phyloP scores from a whole-genome alignment of 805 yeast species.

The Nakazawaea wickerhamii region DNA sequence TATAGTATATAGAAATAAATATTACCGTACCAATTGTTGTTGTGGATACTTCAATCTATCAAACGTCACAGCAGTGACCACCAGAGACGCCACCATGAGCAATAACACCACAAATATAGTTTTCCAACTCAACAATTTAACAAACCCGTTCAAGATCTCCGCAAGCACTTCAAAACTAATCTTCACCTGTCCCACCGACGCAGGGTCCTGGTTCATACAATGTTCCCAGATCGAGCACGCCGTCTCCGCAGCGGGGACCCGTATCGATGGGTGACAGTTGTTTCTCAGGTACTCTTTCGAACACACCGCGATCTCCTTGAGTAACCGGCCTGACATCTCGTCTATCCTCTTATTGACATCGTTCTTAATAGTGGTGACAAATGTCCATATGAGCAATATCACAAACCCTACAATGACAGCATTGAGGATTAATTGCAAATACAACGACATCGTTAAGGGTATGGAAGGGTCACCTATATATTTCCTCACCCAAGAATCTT shows the following conservation, averaged over 20 bases:
- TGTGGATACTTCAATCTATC: constrained; percentile 23
- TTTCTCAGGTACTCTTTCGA: constrained; percentile 64
- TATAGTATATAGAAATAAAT: constrained; percentile 14
- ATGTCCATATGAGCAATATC: constrained; percentile 25
- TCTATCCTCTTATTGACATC: constrained; percentile 74
- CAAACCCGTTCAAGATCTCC: constrained; percentile 71
- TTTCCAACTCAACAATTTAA: constrained; percentile 67
- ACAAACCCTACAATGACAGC: constrained; percentile 26
- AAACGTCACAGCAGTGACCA: constrained; percentile 47
- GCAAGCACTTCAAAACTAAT: constrained; percentile 81
- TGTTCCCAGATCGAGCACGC: constrained; percentile 70
- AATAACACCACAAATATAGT: constrained; percentile 46
- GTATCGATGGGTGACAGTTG: constrained; percentile 55
- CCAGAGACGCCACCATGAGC: constrained; percentile 45
- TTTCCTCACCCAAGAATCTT: neutral
- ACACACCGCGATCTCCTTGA: constrained; percentile 64
- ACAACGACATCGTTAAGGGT: constrained; percentile 37
- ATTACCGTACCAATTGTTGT: neutral
- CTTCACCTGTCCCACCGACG: constrained; percentile 52
- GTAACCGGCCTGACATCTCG: constrained; percentile 51
- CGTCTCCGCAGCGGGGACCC: constrained; percentile 72
- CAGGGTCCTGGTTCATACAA: constrained; percentile 81
- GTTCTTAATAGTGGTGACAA: constrained; percentile 26
- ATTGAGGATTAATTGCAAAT: constrained; percentile 34
- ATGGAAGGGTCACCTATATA: constrained; percentile 27